phyloP scores from a whole-genome alignment of 2,329 filamentous ascomycete genomes.

The Botrytis fragariae region DNA sequence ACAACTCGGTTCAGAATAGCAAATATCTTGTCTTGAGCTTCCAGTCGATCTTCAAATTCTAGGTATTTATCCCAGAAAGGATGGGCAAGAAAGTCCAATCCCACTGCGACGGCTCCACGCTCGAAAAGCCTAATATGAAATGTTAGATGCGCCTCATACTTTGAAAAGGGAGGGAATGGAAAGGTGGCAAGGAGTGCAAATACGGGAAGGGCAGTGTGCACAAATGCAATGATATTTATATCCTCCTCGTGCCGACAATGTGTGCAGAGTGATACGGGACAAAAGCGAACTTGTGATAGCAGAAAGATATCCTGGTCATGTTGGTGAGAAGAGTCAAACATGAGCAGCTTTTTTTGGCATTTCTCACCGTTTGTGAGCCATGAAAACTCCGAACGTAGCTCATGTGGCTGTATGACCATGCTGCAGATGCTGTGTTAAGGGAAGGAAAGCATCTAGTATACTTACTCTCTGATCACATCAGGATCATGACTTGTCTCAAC shows the following conservation, averaged over 20 bases:
- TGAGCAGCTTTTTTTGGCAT: slow-evolving; percentile 59
- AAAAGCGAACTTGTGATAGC: slow-evolving; percentile 47
- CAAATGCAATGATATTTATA: slow-evolving; percentile 49
- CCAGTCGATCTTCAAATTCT: slow-evolving; percentile 90
- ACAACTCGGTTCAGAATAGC: slow-evolving; percentile 79
- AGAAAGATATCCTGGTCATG: slow-evolving; percentile 59
- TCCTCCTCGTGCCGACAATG: slow-evolving; percentile 43
- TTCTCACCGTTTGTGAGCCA: slow-evolving; percentile 66
- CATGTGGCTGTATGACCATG: slow-evolving; percentile 35
- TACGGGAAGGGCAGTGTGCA: slow-evolving; percentile 59
- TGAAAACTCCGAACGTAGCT: slow-evolving; percentile 38
- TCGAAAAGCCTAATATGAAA: slow-evolving; percentile 73
- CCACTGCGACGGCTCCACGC: slow-evolving; percentile 78
- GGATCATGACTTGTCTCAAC: slow-evolving; percentile 94
- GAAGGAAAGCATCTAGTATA: slow-evolving; percentile 67
- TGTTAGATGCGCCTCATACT: slow-evolving; percentile 29
- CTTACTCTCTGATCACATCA: slow-evolving; percentile 99
- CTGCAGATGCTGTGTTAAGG: slow-evolving; percentile 55
- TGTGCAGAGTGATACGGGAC: slow-evolving; percentile 40
- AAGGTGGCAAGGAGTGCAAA: slow-evolving; percentile 53
- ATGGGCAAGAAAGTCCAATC: slow-evolving; percentile 89
- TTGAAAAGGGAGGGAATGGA: slow-evolving; percentile 30
- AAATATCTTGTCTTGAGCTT: slow-evolving; percentile 81
- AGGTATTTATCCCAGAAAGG: slow-evolving; percentile 99
- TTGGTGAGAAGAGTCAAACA: slow-evolving; percentile 63